phyloP scores from a whole-genome alignment of 169 alveolate species.

The Eimeria acervulina region DNA sequence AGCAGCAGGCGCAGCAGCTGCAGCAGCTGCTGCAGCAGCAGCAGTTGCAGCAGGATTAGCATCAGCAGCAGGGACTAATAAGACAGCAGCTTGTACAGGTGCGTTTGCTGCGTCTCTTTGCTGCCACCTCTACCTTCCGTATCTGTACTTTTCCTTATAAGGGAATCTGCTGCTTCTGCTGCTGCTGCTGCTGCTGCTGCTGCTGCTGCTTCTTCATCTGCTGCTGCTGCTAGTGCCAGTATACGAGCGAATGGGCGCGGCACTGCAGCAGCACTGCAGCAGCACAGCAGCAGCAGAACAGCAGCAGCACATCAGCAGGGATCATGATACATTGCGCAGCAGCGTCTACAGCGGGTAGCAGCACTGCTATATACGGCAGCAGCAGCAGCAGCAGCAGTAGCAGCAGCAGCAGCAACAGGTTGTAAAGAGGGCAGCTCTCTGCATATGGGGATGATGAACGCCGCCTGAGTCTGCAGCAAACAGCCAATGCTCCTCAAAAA shows the following conservation, averaged over 20 bases:
- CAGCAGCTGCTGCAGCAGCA: neutral
- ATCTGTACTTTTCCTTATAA: neutral
- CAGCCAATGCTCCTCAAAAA: slow-evolving; percentile 1
- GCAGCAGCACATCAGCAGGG: too few species aligned
- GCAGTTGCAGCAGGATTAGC: neutral
- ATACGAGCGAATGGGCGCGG: neutral
- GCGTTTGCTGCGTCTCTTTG: neutral
- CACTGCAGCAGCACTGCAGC: neutral
- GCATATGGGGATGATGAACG: neutral
- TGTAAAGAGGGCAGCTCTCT: neutral
- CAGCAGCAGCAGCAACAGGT: slow-evolving; percentile 57
- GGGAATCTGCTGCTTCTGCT: neutral
- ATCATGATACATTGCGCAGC: neutral
- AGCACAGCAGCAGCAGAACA: too few species aligned
- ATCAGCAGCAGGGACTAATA: slow-evolving; percentile 11
- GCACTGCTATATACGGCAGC: neutral
- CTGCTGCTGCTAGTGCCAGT: slow-evolving; percentile 16
- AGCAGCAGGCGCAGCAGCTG: slow-evolving; percentile 11
- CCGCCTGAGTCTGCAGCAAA: neutral
- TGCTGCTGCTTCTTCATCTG: neutral
- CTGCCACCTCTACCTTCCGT: neutral
- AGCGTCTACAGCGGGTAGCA: slow-evolving; percentile 3
- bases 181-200: slow-evolving; percentile 4
- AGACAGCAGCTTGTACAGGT: neutral
- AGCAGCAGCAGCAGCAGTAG: slow-evolving; percentile 30